phyloP scores from a whole-genome alignment of 495 filamentous ascomycete genomes.

The Trichoderma gamsii region DNA sequence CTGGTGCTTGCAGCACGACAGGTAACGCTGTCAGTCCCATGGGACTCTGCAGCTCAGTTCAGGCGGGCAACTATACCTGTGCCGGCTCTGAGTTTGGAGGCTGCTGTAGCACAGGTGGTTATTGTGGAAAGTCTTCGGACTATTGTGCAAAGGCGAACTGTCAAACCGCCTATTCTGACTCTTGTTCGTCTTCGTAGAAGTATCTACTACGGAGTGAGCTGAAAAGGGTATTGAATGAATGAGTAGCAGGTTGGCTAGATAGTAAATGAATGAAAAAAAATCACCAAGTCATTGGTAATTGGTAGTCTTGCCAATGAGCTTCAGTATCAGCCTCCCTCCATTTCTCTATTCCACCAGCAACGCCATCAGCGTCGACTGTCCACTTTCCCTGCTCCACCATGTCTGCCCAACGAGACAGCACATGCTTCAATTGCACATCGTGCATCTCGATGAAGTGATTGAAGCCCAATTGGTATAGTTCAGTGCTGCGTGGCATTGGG shows the following conservation, averaged over 20 bases:
- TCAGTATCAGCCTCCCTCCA: constrained; percentile 5
- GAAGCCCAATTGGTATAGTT: neutral
- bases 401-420: neutral
- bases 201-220: neutral
- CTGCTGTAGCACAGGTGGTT: neutral
- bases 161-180: neutral
- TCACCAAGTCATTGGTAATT: neutral
- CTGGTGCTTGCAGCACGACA: too few relatives aligned
- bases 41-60: too few relatives aligned
- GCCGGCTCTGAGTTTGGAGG: neutral
- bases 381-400: constrained; percentile 10
- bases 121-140: neutral
- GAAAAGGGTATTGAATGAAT: neutral
- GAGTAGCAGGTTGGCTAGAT: neutral
- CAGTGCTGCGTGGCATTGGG: neutral
- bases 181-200: neutral
- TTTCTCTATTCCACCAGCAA: constrained; percentile 1
- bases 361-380: neutral
- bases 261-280: neutral
- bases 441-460: neutral
- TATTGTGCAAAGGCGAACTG: constrained; percentile 1
- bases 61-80: too few relatives aligned
- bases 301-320: neutral
- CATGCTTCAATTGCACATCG: constrained; percentile 10
- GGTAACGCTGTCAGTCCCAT: too few relatives aligned